A percentile compares a stretch with the other conserved stretches of the same genome.
Conservation (phyloP, 179 eudicot genomes). For the Gypsophila paniculata region DNA sequence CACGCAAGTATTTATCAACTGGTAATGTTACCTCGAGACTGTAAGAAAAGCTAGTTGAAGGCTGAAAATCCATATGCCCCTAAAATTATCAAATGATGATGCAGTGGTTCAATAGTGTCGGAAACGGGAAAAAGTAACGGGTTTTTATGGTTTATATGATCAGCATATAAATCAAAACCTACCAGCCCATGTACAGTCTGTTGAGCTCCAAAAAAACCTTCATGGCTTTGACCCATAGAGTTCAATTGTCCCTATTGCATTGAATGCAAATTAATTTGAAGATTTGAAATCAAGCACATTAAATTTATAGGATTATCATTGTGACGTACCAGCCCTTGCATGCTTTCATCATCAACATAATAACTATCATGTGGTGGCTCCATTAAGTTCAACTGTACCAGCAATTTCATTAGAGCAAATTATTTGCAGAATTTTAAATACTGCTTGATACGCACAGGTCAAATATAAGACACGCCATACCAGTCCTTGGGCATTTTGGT, state of each 20-base stretch:
- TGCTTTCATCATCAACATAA: slow-evolving; percentile 68
- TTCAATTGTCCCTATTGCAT: slow-evolving; percentile 61
- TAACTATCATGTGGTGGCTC: slow-evolving; percentile 94
- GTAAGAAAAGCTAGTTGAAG: slow-evolving; percentile 55
- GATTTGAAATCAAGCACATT: background rate
- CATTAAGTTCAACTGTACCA: slow-evolving; percentile 89
- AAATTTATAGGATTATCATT: background rate
- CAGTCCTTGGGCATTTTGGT: slow-evolving; percentile 83
- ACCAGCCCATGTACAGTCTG: slow-evolving; percentile 80
- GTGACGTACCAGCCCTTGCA: slow-evolving; percentile 79
- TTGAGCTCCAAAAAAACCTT: slow-evolving; percentile 70
- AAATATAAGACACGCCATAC: slow-evolving; percentile 32
- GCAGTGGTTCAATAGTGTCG: background rate
- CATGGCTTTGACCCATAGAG: slow-evolving; percentile 64
- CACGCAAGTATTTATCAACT: background rate
- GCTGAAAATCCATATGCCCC: slow-evolving; percentile 83
- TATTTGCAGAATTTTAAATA: slow-evolving; percentile 6
- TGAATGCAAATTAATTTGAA: background rate
- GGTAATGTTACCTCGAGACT: slow-evolving; percentile 54
- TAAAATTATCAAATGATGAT: slow-evolving; percentile 24
- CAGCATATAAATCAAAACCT: slow-evolving; percentile 14
- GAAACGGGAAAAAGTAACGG: background rate
- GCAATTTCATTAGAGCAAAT: slow-evolving; percentile 19
- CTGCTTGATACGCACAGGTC: slow-evolving; percentile 11
- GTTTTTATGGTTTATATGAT: background rate